Evolutionary conservation across 805 yeast genomes (phyloP).

Genomic region (Ogataea minuta): DNA sequence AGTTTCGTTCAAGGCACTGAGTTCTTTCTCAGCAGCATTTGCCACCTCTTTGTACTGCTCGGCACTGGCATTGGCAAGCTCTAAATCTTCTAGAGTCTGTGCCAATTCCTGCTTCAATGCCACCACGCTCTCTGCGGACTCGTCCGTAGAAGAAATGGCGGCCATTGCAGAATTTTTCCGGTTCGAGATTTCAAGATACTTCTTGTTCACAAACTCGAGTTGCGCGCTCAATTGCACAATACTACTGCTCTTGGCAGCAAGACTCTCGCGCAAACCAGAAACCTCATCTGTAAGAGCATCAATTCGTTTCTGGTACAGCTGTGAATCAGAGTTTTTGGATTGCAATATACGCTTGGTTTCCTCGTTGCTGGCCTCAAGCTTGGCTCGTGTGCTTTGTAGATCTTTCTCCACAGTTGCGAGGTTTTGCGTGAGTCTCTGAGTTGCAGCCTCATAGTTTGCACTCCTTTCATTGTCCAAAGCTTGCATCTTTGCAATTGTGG

Average conservation of each 20-base stretch:
- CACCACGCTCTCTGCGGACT: slow-evolving; percentile 22
- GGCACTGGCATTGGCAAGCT: slow-evolving; percentile 53
- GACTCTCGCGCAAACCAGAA: slow-evolving; percentile 38
- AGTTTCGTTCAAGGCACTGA: slow-evolving; percentile 50
- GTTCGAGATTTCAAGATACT: slow-evolving; percentile 28
- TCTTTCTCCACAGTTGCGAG: slow-evolving; percentile 50
- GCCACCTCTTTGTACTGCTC: slow-evolving; percentile 65
- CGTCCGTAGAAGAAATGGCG: slow-evolving; percentile 23
- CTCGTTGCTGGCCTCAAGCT: slow-evolving; percentile 43
- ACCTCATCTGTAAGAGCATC: slow-evolving; percentile 51
- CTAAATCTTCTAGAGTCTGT: slow-evolving; percentile 50
- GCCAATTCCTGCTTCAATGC: slow-evolving; percentile 33
- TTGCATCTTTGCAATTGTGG: slow-evolving; percentile 59
- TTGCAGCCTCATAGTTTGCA: slow-evolving; percentile 45
- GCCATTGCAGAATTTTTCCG: slow-evolving; percentile 31
- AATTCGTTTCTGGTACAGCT: slow-evolving; percentile 58
- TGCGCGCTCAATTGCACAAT: slow-evolving; percentile 41
- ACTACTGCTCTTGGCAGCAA: slow-evolving; percentile 39
- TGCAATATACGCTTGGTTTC: slow-evolving; percentile 54
- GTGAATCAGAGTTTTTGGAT: slow-evolving; percentile 54
- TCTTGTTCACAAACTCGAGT: slow-evolving; percentile 35
- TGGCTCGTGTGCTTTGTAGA: slow-evolving; percentile 42
- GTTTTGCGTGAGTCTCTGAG: slow-evolving; percentile 47
- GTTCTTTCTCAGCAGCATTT: slow-evolving; percentile 62
- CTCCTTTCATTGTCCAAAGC: slow-evolving; percentile 62